phyloP scores from a whole-genome alignment of 1,139 yeast genomes.

The Arxiozyma heterogenica region DNA sequence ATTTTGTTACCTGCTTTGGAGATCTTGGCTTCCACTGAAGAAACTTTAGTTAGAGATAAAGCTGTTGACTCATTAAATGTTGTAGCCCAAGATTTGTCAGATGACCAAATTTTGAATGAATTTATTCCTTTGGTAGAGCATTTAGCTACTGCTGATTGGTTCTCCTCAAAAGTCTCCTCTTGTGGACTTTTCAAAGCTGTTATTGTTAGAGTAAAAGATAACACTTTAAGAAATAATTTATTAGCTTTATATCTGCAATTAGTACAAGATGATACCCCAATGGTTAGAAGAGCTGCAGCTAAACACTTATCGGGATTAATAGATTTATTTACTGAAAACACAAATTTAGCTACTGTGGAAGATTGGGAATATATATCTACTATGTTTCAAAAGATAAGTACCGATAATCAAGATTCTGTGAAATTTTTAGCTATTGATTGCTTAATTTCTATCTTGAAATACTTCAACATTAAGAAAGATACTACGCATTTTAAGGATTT shows the following conservation, averaged over 20 bases:
- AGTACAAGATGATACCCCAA: conserved; percentile 88
- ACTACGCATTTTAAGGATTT: conserved; percentile 52
- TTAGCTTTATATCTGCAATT: conserved; percentile 60
- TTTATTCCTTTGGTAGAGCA: conserved; percentile 71
- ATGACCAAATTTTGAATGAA: conserved; percentile 55
- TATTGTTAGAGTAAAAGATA: conserved; percentile 50
- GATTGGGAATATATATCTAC: conserved; percentile 70
- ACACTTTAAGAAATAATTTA: conserved; percentile 46
- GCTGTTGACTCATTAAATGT: conserved; percentile 80
- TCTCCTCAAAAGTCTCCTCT: conserved; percentile 83
- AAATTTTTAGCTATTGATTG: conserved; percentile 85
- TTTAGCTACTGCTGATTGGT: conserved; percentile 88
- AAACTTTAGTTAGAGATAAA: conserved; percentile 93
- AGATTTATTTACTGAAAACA: conserved; percentile 42
- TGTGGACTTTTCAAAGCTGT: conserved; percentile 79
- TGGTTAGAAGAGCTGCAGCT: conserved; percentile 96
- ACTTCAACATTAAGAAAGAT: conserved; percentile 51
- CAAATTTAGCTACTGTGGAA: conserved; percentile 33
- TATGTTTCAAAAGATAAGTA: conserved; percentile 73
- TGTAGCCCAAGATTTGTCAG: conserved; percentile 56
- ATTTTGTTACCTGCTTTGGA: conserved; percentile 79
- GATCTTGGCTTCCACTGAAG: conserved; percentile 86
- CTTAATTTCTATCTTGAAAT: conserved; percentile 60
- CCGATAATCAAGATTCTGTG: conserved; percentile 92
- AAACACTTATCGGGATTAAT: conserved; percentile 67